phyloP scores from a whole-genome alignment of 495 filamentous ascomycete species.

The Hapsidospora chrysogenum region DNA sequence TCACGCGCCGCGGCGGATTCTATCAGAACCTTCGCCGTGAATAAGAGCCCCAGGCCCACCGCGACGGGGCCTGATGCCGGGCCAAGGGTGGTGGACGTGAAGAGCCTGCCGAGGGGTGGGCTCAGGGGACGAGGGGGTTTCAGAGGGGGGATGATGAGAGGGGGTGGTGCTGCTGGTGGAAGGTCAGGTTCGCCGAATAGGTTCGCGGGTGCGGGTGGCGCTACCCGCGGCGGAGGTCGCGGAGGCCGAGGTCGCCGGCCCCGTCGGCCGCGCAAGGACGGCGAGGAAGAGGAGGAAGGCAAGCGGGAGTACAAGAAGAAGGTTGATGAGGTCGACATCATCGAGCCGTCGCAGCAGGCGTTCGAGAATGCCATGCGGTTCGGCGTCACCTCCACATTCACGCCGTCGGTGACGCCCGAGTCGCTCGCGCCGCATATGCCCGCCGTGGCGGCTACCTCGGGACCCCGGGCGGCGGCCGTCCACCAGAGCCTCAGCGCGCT shows the following conservation, averaged over 20 bases:
- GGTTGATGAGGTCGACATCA: not conserved
- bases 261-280: not conserved
- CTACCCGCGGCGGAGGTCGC: not conserved
- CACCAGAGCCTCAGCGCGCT: not conserved
- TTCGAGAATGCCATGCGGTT: conserved; percentile 7
- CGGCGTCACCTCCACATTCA: conserved; percentile 8
- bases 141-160: conserved; percentile 1
- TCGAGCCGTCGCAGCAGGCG: conserved; percentile 2
- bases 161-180: not conserved
- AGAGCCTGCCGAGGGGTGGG: conserved; percentile 9
- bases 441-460: conserved; percentile 8
- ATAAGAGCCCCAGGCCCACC: not conserved
- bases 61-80: too few relatives aligned
- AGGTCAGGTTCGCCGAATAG: not conserved
- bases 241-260: not conserved
- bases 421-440: conserved; percentile 15
- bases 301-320: not conserved
- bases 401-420: conserved; percentile 9
- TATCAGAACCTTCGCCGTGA: not conserved
- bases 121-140: conserved; percentile 3
- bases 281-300: not conserved
- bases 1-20: not conserved
- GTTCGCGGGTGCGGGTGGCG: not conserved
- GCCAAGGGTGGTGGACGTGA: conserved; percentile 12
- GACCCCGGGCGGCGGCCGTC: not conserved